Base-by-base conservation (phyloP, 257 asterid species). In the Scutellaria baicalensis region DNA sequence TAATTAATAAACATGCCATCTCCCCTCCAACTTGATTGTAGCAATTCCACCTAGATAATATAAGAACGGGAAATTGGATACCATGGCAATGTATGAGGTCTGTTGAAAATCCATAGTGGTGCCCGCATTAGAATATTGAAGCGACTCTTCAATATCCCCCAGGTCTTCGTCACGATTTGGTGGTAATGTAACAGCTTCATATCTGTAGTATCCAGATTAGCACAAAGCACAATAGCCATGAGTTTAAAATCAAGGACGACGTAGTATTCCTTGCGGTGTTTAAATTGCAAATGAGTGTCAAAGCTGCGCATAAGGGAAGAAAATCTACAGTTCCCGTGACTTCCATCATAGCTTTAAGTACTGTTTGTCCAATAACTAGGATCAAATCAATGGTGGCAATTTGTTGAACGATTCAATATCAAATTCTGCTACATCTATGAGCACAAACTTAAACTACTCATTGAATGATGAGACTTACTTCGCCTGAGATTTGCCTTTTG, bases 401-500 rank as follows among this genome's bases (percentile, higher is more conserved):
- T 66, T 9, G 14, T 70, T 8, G 14, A 38, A 31, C 18, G 42
- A 36, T 12, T 47, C 68, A 18, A 48, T 17, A 59, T 12, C 44
- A 55, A 40, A 61, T 20, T 48, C 7, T 18, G 36, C 42, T 31
- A 1, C 31, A 58, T 66, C 45, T 59, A 55, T 64, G 17, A 51
- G 44, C 20, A 51, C 16, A 61, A n/a, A 18, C 33, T 52, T 69
- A 21, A 50, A 59, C 10, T 13, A 38, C 47, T 40, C 71, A 43
- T 23, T 20, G 69, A 42, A 59, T 21, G 45, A 39, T 17, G 49
- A 33, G 47, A 77, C 96, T 83, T 74, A 89, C 99, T 86, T 93
- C 78, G 99, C 89, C 56, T 86, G 91, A 55, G 78, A 21, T 83
- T 85, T 93, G 62, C 85, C 80, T 82, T 84, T 93, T 70, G 93